phyloP scores from a whole-genome alignment of 2,329 filamentous ascomycete species.

The Cladophialophora psammophila region DNA sequence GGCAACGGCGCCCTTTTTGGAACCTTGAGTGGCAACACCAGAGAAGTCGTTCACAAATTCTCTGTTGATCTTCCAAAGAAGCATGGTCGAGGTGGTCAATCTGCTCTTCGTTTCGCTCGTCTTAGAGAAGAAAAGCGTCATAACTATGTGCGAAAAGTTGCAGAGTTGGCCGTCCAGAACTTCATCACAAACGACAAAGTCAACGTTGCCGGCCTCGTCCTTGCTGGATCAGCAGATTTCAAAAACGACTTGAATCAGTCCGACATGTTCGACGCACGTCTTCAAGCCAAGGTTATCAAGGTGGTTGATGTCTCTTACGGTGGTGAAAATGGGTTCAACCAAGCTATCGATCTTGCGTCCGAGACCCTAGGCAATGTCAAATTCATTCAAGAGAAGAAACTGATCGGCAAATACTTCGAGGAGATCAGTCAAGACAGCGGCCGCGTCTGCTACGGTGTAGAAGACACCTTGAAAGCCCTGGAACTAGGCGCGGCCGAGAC shows the following conservation, averaged over 20 bases:
- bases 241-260: slow-evolving; percentile 99
- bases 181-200: slow-evolving; percentile 99
- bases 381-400: slow-evolving; percentile 99
- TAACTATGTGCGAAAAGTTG: slow-evolving; percentile 99
- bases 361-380: slow-evolving; percentile 99
- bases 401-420: slow-evolving; percentile 98
- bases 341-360: slow-evolving; percentile 92
- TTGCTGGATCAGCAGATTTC: slow-evolving; percentile 98
- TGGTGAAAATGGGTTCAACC: slow-evolving; percentile 99
- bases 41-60: slow-evolving; percentile 97
- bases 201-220: slow-evolving; percentile 93
- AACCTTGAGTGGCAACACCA: slow-evolving; percentile 94
- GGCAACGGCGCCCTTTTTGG: slow-evolving; percentile 98
- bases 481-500: slow-evolving; percentile 95
- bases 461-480: slow-evolving; percentile 95
- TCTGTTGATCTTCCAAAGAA: slow-evolving; percentile 99
- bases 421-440: slow-evolving; percentile 98
- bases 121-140: slow-evolving; percentile 99
- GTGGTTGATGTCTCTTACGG: slow-evolving; percentile 98
- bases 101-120: slow-evolving; percentile 98
- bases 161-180: slow-evolving; percentile 96
- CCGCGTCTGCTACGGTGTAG: slow-evolving; percentile 96
- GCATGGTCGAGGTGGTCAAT: slow-evolving; percentile 99
- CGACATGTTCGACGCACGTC: slow-evolving; percentile 92
- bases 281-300: slow-evolving; percentile 97